phyloP scores from a whole-genome alignment of 2,329 filamentous ascomycete species.

The Fusarium kyushuense region DNA sequence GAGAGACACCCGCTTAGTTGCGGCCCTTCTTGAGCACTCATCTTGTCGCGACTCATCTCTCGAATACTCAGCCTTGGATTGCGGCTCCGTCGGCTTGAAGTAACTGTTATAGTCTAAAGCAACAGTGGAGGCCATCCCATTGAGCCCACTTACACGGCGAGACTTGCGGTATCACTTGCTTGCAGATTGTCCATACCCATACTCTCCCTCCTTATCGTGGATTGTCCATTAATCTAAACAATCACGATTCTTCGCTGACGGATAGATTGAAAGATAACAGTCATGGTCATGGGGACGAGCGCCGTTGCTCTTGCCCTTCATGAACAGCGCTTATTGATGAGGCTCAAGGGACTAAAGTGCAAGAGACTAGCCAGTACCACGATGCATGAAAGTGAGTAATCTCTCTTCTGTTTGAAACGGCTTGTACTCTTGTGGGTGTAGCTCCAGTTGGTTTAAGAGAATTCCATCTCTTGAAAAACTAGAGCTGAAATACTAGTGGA shows the following conservation, averaged over 20 bases:
- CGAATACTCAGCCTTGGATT: background rate
- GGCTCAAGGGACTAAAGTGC: constrained; percentile 24
- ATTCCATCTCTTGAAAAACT: background rate
- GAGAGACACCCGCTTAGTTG: constrained; percentile 22
- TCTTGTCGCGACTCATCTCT: background rate
- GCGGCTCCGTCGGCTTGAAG: background rate
- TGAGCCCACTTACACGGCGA: constrained; percentile 34
- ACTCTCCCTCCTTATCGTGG: background rate
- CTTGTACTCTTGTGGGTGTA: constrained; percentile 12
- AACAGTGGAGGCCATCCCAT: constrained; percentile 18
- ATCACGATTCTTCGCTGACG: background rate
- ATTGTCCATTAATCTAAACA: background rate
- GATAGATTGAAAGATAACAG: background rate
- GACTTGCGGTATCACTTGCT: constrained; percentile 26
- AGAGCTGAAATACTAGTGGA: background rate
- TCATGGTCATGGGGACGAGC: constrained; percentile 25
- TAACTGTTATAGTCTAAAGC: background rate
- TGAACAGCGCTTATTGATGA: constrained; percentile 33
- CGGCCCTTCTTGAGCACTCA: background rate
- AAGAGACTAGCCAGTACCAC: constrained; percentile 41
- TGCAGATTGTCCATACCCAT: background rate
- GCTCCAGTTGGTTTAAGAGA: background rate
- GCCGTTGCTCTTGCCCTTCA: constrained; percentile 15
- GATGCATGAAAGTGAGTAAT: constrained; percentile 34
- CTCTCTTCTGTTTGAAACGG: background rate